Conservation (phyloP, 331 rosid species). For the Acacia pycnantha region DNA sequence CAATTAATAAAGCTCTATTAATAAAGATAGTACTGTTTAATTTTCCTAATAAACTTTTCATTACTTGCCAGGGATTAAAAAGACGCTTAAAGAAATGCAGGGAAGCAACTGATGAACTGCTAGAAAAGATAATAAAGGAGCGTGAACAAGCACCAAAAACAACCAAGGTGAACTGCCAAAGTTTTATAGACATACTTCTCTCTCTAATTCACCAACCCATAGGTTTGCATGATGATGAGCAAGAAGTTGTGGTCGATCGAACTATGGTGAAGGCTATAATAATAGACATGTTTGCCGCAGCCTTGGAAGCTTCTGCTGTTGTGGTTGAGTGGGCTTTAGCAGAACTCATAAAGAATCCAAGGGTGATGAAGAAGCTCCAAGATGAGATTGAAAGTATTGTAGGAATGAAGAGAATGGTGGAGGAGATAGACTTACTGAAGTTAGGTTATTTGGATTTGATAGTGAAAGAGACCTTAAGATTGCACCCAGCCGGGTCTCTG, state of each 20-base stretch:
- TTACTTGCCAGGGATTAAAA: not conserved
- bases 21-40: no score
- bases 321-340: not conserved
- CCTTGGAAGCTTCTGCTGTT: not conserved
- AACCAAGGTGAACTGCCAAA: not conserved
- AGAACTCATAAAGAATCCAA: not conserved
- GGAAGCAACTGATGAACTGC: not conserved
- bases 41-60: not conserved
- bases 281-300: not conserved
- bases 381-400: not conserved
- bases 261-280: not conserved
- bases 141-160: not conserved
- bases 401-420: not conserved
- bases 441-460: not conserved
- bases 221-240: not conserved
- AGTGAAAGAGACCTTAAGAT: not conserved
- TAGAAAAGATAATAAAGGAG: slow-evolving; percentile 2
- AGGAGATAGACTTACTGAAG: not conserved
- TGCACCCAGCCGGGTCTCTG: slow-evolving; percentile 1
- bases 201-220: not conserved
- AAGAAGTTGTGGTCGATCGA: not conserved
- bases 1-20: no score
- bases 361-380: slow-evolving; percentile 6
- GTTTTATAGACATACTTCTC: not conserved
- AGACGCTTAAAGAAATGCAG: not conserved